Evolutionary conservation across 2,329 filamentous ascomycete species (phyloP).

Genomic region (Trichoderma aggressivum): DNA sequence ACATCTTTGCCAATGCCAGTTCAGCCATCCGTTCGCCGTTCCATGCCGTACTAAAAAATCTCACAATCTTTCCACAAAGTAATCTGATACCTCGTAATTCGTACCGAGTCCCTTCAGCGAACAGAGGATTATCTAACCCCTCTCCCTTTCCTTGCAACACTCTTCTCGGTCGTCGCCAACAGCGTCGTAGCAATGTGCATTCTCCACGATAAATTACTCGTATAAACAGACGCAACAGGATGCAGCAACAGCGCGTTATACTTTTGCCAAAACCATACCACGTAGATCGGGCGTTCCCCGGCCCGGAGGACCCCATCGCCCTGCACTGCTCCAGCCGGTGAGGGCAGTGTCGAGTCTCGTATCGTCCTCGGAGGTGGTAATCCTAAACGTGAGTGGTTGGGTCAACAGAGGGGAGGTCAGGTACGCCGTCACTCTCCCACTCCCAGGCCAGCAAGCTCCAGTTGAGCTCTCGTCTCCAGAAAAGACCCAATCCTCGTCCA

Average conservation of each 20-base stretch:
- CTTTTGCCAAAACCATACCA: not conserved
- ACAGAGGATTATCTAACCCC: slow-evolving; percentile 52
- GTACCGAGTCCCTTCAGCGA: slow-evolving; percentile 25
- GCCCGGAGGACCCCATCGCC: not conserved
- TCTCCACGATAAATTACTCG: not conserved
- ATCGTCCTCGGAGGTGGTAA: slow-evolving; percentile 41
- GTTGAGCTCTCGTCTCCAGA: slow-evolving; percentile 75
- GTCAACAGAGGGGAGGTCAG: slow-evolving; percentile 41
- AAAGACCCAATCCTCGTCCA: slow-evolving; percentile 62
- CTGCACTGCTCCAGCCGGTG: not conserved
- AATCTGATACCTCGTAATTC: not conserved
- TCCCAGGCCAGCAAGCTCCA: slow-evolving; percentile 84
- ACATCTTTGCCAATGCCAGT: not conserved
- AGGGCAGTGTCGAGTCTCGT: slow-evolving; percentile 31
- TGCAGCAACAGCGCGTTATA: not conserved
- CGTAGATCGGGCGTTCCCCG: not conserved
- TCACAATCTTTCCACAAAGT: slow-evolving; percentile 23
- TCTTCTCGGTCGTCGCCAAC: slow-evolving; percentile 25
- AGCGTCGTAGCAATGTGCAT: slow-evolving; percentile 24
- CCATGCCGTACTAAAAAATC: slow-evolving; percentile 21
- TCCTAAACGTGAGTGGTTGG: slow-evolving; percentile 50
- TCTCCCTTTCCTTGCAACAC: slow-evolving; percentile 38
- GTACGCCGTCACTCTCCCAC: slow-evolving; percentile 53
- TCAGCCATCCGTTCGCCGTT: slow-evolving; percentile 18
- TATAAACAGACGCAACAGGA: not conserved